Percentiles rank a stretch among this genome's conserved stretches.
Evolutionary conservation across 73 alveolate genomes (phyloP).

Genomic region (Paramecium primaurelia): DNA sequence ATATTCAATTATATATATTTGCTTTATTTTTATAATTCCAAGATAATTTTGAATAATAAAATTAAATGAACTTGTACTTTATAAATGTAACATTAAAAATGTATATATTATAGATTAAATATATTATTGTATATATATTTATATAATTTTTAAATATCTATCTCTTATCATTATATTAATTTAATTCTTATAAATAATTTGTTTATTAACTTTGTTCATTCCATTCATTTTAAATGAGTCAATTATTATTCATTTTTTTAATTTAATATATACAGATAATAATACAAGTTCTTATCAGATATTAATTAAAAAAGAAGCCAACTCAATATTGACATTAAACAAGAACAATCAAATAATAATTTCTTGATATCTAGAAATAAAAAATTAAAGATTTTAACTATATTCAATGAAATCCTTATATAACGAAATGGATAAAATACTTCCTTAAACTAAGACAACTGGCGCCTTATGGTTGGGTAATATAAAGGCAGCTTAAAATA

Average conservation of each 20-base stretch:
- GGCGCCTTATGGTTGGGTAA: background rate
- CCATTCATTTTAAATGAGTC: background rate
- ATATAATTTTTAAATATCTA: no score
- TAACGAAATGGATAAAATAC: slow-evolving; percentile 1
- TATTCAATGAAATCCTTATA: background rate
- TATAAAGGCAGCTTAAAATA: background rate
- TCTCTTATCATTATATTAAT: background rate
- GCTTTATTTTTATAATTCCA: no score
- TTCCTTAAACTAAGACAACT: background rate
- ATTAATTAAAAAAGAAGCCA: background rate
- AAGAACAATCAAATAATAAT: background rate
- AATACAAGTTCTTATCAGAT: background rate
- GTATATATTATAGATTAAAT: no score
- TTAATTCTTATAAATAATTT: background rate
- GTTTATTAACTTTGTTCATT: background rate
- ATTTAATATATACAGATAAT: background rate
- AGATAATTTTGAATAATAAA: no score
- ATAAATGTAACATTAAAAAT: no score
- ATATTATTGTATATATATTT: no score
- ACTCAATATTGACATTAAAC: background rate
- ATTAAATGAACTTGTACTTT: no score
- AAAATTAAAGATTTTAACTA: background rate
- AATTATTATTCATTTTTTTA: background rate
- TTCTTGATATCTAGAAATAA: background rate
- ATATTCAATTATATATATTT: no score